phyloP scores from a whole-genome alignment of 345 rosid species.

The Orychophragmus violaceus region DNA sequence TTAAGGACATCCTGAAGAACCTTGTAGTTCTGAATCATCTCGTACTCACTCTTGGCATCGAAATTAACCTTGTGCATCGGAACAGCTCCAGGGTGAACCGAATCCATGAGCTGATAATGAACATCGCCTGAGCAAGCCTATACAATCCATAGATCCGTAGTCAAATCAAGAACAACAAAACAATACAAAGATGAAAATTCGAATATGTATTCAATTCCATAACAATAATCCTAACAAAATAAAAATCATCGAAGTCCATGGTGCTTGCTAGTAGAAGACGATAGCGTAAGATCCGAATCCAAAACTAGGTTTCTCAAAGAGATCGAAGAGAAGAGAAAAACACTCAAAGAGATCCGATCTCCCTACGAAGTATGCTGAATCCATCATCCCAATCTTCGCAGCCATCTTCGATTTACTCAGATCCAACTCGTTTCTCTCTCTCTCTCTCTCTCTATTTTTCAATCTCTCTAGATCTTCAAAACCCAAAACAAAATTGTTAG shows the following conservation, averaged over 20 bases:
- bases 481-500: no score
- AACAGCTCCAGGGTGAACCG: conserved; percentile 77
- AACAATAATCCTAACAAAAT: neutral
- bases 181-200: neutral
- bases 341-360: conserved; percentile 62
- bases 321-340: no score
- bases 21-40: conserved; percentile 93
- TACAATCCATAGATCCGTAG: conserved; percentile 10
- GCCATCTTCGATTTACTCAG: conserved; percentile 41
- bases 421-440: neutral
- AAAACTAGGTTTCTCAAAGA: neutral
- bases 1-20: conserved; percentile 94
- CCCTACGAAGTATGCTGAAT: conserved; percentile 78
- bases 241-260: neutral
- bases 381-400: conserved; percentile 90
- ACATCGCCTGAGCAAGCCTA: conserved; percentile 91
- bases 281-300: neutral
- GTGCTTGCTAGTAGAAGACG: neutral
- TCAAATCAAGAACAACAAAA: neutral
- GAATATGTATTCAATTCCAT: neutral
- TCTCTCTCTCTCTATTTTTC: no score
- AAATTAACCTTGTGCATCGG: no score
- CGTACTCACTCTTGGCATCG: conserved; percentile 87
- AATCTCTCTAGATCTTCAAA: no score
- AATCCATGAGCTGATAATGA: conserved; percentile 90